Conservation (phyloP, 495 filamentous ascomycete genomes). For the Penicillium egyptiacum region DNA sequence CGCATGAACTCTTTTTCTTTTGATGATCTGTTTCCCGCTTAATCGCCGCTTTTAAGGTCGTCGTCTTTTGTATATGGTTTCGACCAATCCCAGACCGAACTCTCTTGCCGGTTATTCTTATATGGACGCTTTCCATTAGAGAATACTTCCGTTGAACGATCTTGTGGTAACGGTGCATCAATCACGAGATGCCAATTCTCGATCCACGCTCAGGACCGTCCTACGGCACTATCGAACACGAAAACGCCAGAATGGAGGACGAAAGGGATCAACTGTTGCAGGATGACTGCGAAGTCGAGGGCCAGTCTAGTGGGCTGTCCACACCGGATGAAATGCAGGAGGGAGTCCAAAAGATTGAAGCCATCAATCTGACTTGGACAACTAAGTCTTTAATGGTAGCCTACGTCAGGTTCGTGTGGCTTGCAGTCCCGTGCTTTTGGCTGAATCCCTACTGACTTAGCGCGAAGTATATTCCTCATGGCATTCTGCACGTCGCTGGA, state of each 20-base stretch:
- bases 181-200: constrained; percentile 40
- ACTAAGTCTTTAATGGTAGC: constrained; percentile 51
- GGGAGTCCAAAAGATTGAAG: constrained; percentile 57
- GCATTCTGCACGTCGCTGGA: constrained; percentile 58
- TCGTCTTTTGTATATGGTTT: constrained; percentile 1
- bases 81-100: not conserved
- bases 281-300: constrained; percentile 32
- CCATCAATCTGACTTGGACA: constrained; percentile 58
- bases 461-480: constrained; percentile 54
- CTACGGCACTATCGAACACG: constrained; percentile 42
- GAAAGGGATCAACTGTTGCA: constrained; percentile 39
- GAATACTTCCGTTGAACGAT: constrained; percentile 5
- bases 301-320: constrained; percentile 25
- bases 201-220: constrained; percentile 37
- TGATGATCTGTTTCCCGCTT: constrained; percentile 14
- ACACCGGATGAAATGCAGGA: constrained; percentile 46
- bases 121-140: constrained; percentile 26
- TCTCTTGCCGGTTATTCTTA: constrained; percentile 9
- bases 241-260: constrained; percentile 27
- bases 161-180: constrained; percentile 9
- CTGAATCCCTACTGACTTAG: constrained; percentile 24
- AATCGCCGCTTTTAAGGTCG: constrained; percentile 12
- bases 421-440: constrained; percentile 14
- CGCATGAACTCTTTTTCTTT: constrained; percentile 25
- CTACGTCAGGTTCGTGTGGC: constrained; percentile 51